Evolutionary conservation across 2,329 filamentous ascomycete species (phyloP).

Genomic region (Colletotrichum australisinense): DNA sequence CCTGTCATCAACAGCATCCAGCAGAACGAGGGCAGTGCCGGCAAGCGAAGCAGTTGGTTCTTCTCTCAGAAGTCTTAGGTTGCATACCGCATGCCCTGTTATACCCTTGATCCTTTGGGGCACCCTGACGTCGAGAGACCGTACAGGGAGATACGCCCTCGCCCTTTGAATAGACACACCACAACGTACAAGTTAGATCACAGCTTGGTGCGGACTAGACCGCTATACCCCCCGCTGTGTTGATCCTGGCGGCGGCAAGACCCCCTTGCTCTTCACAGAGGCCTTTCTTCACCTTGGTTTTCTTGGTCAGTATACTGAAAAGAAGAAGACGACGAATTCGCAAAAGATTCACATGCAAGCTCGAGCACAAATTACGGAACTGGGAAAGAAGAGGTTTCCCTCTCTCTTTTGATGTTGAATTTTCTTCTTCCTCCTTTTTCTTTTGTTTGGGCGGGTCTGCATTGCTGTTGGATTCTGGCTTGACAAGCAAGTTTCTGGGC

Average conservation of each 20-base stretch:
- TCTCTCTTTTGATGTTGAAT: slow-evolving; percentile 19
- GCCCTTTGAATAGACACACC: slow-evolving; percentile 4
- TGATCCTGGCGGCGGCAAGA: slow-evolving; percentile 8
- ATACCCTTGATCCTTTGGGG: not conserved
- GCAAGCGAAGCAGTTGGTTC: slow-evolving; percentile 81
- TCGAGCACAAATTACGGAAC: not conserved
- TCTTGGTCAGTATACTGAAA: slow-evolving; percentile 23
- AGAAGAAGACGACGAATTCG: not conserved
- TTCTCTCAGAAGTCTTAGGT: slow-evolving; percentile 70
- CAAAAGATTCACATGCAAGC: slow-evolving; percentile 21
- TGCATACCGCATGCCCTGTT: not conserved
- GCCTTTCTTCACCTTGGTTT: slow-evolving; percentile 12
- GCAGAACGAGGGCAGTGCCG: slow-evolving; percentile 65
- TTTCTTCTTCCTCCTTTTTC: slow-evolving; percentile 2
- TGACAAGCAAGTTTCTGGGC: slow-evolving; percentile 1
- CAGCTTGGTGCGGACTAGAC: slow-evolving; percentile 28
- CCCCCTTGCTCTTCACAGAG: not conserved
- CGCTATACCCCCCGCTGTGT: slow-evolving; percentile 29
- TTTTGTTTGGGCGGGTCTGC: slow-evolving; percentile 9
- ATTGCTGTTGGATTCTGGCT: slow-evolving; percentile 23
- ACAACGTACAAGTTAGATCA: slow-evolving; percentile 21
- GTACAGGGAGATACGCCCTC: slow-evolving; percentile 2
- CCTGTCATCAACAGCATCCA: slow-evolving; percentile 69
- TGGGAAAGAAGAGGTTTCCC: not conserved
- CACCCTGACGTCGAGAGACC: not conserved